Conservation (phyloP, 176 grass and related monocot species). For the Cymbopogon citratus region DNA sequence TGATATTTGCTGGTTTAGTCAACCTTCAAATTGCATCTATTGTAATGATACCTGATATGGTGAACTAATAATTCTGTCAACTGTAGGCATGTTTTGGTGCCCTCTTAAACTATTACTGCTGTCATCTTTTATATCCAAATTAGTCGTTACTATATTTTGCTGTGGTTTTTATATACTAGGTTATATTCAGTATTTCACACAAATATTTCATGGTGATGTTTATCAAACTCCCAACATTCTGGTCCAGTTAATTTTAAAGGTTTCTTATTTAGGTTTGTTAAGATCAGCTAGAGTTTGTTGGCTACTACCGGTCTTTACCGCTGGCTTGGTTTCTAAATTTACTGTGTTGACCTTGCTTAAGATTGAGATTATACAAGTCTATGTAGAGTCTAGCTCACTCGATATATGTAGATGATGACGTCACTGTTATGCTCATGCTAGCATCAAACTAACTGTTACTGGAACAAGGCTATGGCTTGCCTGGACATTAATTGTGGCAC, state of each 20-base stretch:
- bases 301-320: neutral
- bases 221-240: neutral
- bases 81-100: neutral
- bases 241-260: neutral
- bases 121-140: neutral
- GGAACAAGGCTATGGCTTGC: neutral
- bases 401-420: neutral
- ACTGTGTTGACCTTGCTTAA: neutral
- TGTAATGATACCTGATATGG: neutral
- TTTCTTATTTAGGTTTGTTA: neutral
- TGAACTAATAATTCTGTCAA: neutral
- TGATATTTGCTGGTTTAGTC: neutral
- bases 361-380: neutral
- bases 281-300: neutral
- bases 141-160: neutral
- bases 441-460: neutral
- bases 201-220: neutral
- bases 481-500: neutral
- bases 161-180: too few relatives aligned
- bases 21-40: neutral
- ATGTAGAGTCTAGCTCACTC: neutral
- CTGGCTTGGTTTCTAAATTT: neutral
- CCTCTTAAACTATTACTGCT: neutral
- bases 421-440: neutral
- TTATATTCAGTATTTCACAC: neutral